A percentile compares a stretch with the other conserved stretches of the same genome.
Evolutionary conservation across 768 basidiomycete species (phyloP).

Genomic region (Phanerodontia chrysosporium): DNA sequence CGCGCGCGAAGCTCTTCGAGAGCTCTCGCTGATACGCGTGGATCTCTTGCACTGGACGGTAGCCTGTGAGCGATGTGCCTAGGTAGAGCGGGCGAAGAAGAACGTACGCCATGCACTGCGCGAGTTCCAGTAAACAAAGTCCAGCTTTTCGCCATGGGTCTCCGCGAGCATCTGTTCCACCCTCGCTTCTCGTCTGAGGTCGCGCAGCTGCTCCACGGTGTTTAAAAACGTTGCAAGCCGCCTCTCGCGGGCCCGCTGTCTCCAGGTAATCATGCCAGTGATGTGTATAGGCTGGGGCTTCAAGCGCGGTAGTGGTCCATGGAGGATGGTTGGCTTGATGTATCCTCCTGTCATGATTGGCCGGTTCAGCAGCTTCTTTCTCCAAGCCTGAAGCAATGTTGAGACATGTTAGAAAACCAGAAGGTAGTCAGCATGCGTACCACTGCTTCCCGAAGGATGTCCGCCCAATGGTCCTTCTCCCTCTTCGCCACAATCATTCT

Average conservation of each 20-base stretch:
- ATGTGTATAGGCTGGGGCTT: slow-evolving; percentile 75
- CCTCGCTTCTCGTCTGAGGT: slow-evolving; percentile 34
- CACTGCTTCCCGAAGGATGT: slow-evolving; percentile 44
- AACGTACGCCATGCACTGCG: slow-evolving; percentile 1
- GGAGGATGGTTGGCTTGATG: slow-evolving; percentile 58
- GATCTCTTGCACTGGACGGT: neutral
- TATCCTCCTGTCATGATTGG: slow-evolving; percentile 71
- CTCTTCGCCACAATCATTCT: slow-evolving; percentile 48
- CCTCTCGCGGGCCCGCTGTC: slow-evolving; percentile 44
- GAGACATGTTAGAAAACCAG: neutral
- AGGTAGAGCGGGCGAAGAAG: slow-evolving; percentile 17
- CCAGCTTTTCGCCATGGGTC: too few relatives aligned
- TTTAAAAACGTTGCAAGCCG: slow-evolving; percentile 25
- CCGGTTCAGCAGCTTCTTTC: slow-evolving; percentile 45
- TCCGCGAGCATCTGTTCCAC: slow-evolving; percentile 29
- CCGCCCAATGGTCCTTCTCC: slow-evolving; percentile 45
- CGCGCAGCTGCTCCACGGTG: slow-evolving; percentile 27
- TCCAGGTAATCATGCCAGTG: slow-evolving; percentile 59
- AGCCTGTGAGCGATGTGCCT: neutral
- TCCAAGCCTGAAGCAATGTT: slow-evolving; percentile 51
- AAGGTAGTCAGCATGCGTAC: slow-evolving; percentile 32
- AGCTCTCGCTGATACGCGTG: neutral
- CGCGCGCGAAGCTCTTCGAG: slow-evolving; percentile 25
- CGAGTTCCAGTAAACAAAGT: neutral
- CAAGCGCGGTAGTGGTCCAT: slow-evolving; percentile 74